Evolutionary conservation across 495 filamentous ascomycete genomes (phyloP), one percentile per base, ranked within the genome.

Genomic region (Hyaloscypha bicolor): DNA sequence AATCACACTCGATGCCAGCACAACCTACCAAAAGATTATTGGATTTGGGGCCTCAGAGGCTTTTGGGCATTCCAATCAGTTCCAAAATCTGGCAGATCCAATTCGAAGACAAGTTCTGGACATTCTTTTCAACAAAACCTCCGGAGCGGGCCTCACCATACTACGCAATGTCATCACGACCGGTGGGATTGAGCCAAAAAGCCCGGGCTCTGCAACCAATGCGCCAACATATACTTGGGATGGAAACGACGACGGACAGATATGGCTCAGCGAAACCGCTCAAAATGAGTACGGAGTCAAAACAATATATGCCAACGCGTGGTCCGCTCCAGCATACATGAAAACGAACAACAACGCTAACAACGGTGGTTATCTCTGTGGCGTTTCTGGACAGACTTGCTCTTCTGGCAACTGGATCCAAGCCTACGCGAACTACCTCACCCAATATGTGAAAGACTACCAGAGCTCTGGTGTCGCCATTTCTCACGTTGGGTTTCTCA

Each of bases 301-400:
- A 59, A 30, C 25, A 9, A 56, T 64, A 63, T 78, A 64, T 80
- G 80, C 62, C 74, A 75, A 87, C 70, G 84, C 84, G 0, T 87
- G 85, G 84, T 81, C 76, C 55, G 83, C 84, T 6, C 84, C 82
- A 1, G 83, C 79, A 0, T 87, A 79, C 72, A 86, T 86, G 83
- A 87, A 86, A 78, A 86, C 83, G 6, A 85, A 83, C 60, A 72
- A 74, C n/a, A 79, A 81, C 63, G 78, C 83, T 22, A 75, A 74
- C 61, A 83, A 83, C 48, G 83, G 83, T 35, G 84, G 85, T 1
- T 81, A 76, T 59, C 72, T 87, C 4, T 86, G 85, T 65, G 84
- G 85, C 42, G 78, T 84, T 3, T 69, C 73, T 11, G 79, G 78
- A 19, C 75, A 79, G 0, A 70, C 66, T 9, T 87, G 84, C 65